A percentile compares a stretch with the other conserved stretches of the same genome.
phyloP scores from a whole-genome alignment of 139 green algal genomes.

The Tetraselmis chui region DNA sequence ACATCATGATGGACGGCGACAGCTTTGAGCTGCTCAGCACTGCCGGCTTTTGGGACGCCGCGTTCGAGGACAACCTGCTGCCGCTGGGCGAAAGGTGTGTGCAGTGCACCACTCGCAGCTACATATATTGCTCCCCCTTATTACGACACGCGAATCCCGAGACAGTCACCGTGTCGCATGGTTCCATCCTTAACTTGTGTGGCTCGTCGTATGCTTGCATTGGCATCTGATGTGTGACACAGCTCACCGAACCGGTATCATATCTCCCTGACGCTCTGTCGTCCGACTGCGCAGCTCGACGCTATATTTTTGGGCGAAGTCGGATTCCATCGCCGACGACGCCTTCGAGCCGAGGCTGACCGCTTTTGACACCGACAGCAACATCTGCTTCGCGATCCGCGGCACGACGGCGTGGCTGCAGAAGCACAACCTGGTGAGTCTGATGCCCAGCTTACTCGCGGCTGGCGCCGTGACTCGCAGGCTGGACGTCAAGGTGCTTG shows the following conservation, averaged over 20 bases:
- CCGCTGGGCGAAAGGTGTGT: not conserved
- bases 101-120: too few relatives aligned
- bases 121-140: too few relatives aligned
- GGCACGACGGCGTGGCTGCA: not conserved
- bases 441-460: too few relatives aligned
- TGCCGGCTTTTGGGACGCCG: not conserved
- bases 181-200: too few relatives aligned
- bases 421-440: not conserved
- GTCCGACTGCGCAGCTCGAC: not conserved
- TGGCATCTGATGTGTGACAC: too few relatives aligned
- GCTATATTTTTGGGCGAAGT: not conserved
- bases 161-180: too few relatives aligned
- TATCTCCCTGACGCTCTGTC: too few relatives aligned
- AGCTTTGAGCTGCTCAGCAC: not conserved
- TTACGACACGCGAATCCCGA: too few relatives aligned
- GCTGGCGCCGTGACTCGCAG: too few relatives aligned
- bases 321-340: not conserved
- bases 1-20: not conserved
- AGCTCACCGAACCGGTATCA: too few relatives aligned
- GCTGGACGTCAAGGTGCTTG: too few relatives aligned
- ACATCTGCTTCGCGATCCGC: not conserved
- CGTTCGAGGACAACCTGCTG: not conserved
- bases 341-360: not conserved
- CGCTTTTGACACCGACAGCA: not conserved
- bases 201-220: too few relatives aligned